Evolutionary conservation across 1,284 basidiomycete genomes (phyloP), one percentile per base, ranked within the genome.

Genomic region (Cutaneotrichosporon dermatis): DNA sequence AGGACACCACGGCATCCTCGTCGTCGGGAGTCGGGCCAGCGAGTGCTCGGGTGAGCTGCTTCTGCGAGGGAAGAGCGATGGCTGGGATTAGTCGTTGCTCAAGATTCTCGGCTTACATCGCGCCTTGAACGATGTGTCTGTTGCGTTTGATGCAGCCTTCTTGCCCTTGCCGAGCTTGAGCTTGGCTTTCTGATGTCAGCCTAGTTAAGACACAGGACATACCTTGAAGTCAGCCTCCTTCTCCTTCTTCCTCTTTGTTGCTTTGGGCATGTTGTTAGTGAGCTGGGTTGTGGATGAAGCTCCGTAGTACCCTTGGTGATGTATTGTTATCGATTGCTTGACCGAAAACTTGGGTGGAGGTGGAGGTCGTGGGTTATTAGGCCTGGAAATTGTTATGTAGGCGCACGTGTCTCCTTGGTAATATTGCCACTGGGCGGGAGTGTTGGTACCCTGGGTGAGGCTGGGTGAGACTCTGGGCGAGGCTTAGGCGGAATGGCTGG

Each of bases 101-200:
- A 94, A 89, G 39, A 7, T 49, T 37, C 33, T 1, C 6, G 13
- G 74, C 83, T 71, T 60, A 93, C 92, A 92, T 65, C 90, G 84
- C 46, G 92, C 87, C 76, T 93, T 96, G 84, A 95, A 97, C 0
- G 92, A 93, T 1, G 94, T 97, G 76, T 98, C 91, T 65, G 96
- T 86, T 8, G 86, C 89, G 83, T 97, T 98, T 55, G 80, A 84
- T 8, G 92, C 83, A 7, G 81, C 72, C 71, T 89, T 86, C 76
- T 95, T 98, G 51, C 90, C 92, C 77, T 95, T 98, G 40, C 95
- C 95, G 53, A 99, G 88, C 79, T 96, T 98, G 50, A 95, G 83
- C 76, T 91, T 97, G 33, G 90, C 86, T 90, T 95, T 97, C 91
- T 96, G 78, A 0, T 0, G 34, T 48, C 39, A 58, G 57, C 34